Conservation (phyloP, 2,329 filamentous ascomycete species). For the Cadophora malorum region DNA sequence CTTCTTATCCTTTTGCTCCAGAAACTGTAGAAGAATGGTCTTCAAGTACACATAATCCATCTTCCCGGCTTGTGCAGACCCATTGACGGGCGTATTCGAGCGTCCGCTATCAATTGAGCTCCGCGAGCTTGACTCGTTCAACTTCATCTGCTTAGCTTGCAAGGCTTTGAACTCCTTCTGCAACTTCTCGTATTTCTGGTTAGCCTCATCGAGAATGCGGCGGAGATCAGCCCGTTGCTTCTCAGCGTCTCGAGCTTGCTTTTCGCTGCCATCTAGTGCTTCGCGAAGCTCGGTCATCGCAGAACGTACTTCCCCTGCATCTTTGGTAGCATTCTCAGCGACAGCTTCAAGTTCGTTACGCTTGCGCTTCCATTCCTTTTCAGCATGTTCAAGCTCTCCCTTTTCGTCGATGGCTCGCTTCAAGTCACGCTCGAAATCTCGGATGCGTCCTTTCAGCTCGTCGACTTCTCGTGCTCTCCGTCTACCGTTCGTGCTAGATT, state of each 20-base stretch:
- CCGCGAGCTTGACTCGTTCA: constrained; percentile 43
- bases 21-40: constrained; percentile 80
- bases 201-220: constrained; percentile 78
- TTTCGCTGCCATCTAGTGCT: constrained; percentile 86
- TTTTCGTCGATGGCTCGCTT: constrained; percentile 75
- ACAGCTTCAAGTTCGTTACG: constrained; percentile 78
- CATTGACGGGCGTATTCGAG: constrained; percentile 36
- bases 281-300: constrained; percentile 81
- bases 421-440: constrained; percentile 81
- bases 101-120: constrained; percentile 46
- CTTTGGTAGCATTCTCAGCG: constrained; percentile 70
- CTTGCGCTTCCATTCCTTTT: constrained; percentile 75
- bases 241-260: constrained; percentile 81
- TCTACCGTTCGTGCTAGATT: constrained; percentile 78
- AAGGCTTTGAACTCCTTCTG: constrained; percentile 67
- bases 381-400: constrained; percentile 76
- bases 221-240: constrained; percentile 80
- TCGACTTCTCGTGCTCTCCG: constrained; percentile 83
- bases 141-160: constrained; percentile 51
- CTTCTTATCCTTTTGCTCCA: constrained; percentile 81
- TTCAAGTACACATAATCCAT: constrained; percentile 68
- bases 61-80: constrained; percentile 27
- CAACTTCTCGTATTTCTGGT: constrained; percentile 78
- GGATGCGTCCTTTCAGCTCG: constrained; percentile 78
- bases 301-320: constrained; percentile 75